Evolutionary conservation across 768 basidiomycete genomes (phyloP).

Genomic region (Amanita brunnescens): DNA sequence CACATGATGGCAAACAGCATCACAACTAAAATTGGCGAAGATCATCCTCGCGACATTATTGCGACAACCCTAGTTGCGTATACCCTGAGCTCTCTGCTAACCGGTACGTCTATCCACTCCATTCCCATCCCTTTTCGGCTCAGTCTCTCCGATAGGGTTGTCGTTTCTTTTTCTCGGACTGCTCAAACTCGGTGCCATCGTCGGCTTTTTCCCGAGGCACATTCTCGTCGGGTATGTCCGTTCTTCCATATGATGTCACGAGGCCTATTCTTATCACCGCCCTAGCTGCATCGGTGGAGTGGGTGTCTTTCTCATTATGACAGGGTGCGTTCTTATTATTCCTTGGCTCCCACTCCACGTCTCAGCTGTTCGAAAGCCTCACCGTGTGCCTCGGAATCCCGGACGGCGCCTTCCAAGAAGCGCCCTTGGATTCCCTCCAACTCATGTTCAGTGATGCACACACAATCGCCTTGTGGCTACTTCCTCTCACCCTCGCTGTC

Average conservation of each 20-base stretch:
- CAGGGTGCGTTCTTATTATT: conserved; percentile 46
- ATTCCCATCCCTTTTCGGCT: conserved; percentile 1
- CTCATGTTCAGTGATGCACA: conserved; percentile 58
- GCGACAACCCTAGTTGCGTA: conserved; percentile 89
- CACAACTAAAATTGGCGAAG: conserved; percentile 60
- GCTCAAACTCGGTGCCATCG: conserved; percentile 72
- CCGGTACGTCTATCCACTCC: conserved; percentile 46
- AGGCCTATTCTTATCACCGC: conserved; percentile 4
- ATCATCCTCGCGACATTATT: conserved; percentile 62
- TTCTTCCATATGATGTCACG: conserved; percentile 7
- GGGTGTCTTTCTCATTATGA: conserved; percentile 84
- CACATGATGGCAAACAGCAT: conserved; percentile 84
- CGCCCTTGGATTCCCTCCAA: conserved; percentile 47
- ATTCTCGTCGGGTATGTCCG: conserved; percentile 81
- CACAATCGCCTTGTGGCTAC: conserved; percentile 67
- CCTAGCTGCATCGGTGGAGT: conserved; percentile 87
- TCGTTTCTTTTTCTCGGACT: conserved; percentile 83
- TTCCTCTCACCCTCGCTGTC: conserved; percentile 71
- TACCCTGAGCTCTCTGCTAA: conserved; percentile 79
- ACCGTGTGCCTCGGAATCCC: conserved; percentile 79
- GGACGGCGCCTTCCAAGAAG: conserved; percentile 58
- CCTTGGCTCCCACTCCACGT: neutral
- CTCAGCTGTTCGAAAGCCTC: conserved; percentile 35
- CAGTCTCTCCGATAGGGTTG: conserved; percentile 36
- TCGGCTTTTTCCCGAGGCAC: conserved; percentile 95